Conservation (phyloP, 768 basidiomycete genomes). For the Suillus sp. region DNA sequence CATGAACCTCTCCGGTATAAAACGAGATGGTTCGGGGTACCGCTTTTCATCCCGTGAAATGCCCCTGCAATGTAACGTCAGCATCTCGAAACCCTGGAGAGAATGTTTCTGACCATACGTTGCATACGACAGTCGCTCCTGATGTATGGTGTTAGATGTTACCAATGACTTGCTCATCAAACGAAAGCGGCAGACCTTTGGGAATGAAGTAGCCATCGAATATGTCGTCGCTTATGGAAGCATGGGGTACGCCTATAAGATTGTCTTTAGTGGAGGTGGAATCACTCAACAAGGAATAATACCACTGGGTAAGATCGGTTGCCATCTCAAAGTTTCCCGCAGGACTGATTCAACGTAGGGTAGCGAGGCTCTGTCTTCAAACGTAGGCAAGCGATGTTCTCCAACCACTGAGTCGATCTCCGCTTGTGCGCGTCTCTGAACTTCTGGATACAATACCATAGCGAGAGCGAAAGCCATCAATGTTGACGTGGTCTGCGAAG, state of each 20-base stretch:
- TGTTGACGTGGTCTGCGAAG: constrained; percentile 14
- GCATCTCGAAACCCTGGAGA: not conserved
- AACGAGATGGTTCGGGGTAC: constrained; percentile 14
- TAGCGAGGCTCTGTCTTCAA: constrained; percentile 1
- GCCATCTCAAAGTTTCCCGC: constrained; percentile 5
- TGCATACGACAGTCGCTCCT: constrained; percentile 4
- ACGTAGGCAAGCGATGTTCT: not conserved
- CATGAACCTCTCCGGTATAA: constrained; percentile 21
- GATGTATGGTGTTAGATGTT: not conserved
- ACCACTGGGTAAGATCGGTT: not conserved
- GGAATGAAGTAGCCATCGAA: constrained; percentile 38
- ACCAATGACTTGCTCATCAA: not conserved
- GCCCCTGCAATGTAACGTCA: not conserved
- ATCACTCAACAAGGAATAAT: not conserved
- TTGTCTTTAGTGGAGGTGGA: not conserved
- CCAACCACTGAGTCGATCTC: constrained; percentile 19
- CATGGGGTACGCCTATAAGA: not conserved
- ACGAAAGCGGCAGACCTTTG: constrained; percentile 17
- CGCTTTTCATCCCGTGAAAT: constrained; percentile 11
- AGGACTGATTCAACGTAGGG: constrained; percentile 4
- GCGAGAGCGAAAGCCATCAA: constrained; percentile 12
- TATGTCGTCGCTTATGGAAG: constrained; percentile 33
- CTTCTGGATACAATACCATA: constrained; percentile 17
- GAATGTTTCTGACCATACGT: constrained; percentile 4
- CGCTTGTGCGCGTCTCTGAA: constrained; percentile 19